Evolutionary conservation across 1,284 basidiomycete genomes (phyloP).

Genomic region (Tylopilus orsonianus): DNA sequence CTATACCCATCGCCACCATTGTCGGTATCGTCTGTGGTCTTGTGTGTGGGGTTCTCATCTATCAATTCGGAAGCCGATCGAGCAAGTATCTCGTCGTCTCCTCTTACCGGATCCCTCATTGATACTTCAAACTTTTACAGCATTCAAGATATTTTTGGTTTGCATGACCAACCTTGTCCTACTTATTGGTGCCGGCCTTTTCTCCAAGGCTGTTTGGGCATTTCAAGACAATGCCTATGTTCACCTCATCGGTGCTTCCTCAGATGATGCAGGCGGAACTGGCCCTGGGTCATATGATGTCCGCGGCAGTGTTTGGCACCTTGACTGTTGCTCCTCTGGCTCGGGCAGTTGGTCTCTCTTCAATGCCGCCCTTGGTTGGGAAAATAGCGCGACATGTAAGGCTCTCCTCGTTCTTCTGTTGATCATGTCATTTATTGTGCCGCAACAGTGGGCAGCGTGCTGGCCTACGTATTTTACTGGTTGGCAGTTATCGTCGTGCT

Average conservation of each 20-base stretch:
- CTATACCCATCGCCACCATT: constrained; percentile 88
- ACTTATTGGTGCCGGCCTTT: constrained; percentile 89
- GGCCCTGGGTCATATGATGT: constrained; percentile 84
- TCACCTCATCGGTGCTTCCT: constrained; percentile 68
- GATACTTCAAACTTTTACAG: constrained; percentile 33
- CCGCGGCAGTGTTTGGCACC: constrained; percentile 82
- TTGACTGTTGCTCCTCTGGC: constrained; percentile 80
- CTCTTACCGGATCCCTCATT: background rate
- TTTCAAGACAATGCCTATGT: constrained; percentile 75
- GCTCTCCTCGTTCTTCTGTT: background rate
- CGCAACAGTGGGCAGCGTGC: constrained; percentile 57
- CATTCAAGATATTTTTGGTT: constrained; percentile 80
- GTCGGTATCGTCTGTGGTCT: constrained; percentile 79
- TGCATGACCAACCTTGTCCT: constrained; percentile 87
- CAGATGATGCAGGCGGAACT: constrained; percentile 74
- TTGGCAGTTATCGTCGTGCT: constrained; percentile 63
- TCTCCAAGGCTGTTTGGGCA: constrained; percentile 68
- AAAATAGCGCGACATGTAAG: constrained; percentile 63
- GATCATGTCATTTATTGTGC: background rate
- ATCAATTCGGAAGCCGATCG: constrained; percentile 70
- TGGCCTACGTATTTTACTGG: constrained; percentile 83
- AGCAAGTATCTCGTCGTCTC: constrained; percentile 44
- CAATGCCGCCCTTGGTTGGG: constrained; percentile 74
- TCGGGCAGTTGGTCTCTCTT: constrained; percentile 74
- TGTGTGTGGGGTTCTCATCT: constrained; percentile 67